A percentile compares a stretch with the other conserved stretches of the same genome.
Evolutionary conservation across 2,329 filamentous ascomycete species (phyloP).

Genomic region (Neurospora sp.): DNA sequence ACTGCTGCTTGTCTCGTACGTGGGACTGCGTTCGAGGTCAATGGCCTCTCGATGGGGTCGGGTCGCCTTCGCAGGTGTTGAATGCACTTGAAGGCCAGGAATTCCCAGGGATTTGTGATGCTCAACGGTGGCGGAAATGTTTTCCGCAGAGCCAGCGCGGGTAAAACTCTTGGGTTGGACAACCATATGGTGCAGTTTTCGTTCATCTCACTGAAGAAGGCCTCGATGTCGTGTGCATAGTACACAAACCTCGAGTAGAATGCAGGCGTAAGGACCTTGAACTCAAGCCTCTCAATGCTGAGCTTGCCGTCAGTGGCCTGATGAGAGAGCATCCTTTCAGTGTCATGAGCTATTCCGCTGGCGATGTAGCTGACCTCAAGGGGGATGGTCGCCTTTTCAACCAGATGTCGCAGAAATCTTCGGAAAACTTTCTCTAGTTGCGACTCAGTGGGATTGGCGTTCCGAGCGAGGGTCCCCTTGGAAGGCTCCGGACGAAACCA

Average conservation of each 20-base stretch:
- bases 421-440: slow-evolving; percentile 37
- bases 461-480: slow-evolving; percentile 42
- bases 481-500: slow-evolving; percentile 57
- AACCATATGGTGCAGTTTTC: slow-evolving; percentile 50
- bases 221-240: slow-evolving; percentile 52
- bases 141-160: slow-evolving; percentile 32
- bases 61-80: slow-evolving; percentile 33
- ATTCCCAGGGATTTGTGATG: slow-evolving; percentile 22
- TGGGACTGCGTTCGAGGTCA: slow-evolving; percentile 27
- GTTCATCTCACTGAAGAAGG: slow-evolving; percentile 48
- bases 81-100: slow-evolving; percentile 32
- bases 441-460: slow-evolving; percentile 39
- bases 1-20: slow-evolving; percentile 11
- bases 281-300: slow-evolving; percentile 32
- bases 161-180: slow-evolving; percentile 43
- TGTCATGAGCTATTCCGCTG: slow-evolving; percentile 32
- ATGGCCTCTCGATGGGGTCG: slow-evolving; percentile 28
- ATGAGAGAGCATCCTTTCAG: slow-evolving; percentile 29
- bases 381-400: slow-evolving; percentile 32
- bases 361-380: slow-evolving; percentile 45
- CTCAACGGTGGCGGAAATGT: slow-evolving; percentile 12
- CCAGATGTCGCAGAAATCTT: slow-evolving; percentile 37
- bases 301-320: slow-evolving; percentile 11
- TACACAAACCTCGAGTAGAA: slow-evolving; percentile 59
- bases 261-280: slow-evolving; percentile 50